Evolutionary conservation across 495 filamentous ascomycete genomes (phyloP).

Genomic region (Penicillium malachiteum): DNA sequence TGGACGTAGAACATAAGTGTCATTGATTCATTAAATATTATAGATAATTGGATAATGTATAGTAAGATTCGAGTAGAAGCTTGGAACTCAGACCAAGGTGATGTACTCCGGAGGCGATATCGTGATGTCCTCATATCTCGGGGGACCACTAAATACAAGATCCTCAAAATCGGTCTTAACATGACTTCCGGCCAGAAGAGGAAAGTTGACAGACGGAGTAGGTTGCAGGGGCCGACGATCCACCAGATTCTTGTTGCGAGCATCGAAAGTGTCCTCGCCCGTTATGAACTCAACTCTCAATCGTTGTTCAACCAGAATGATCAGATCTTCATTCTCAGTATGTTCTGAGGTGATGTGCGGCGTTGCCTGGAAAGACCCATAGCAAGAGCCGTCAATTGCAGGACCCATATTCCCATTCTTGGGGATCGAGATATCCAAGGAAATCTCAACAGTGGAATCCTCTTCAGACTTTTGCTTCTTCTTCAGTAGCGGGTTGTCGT

Average conservation of each 20-base stretch:
- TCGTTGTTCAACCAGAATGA: background rate
- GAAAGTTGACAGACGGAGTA: background rate
- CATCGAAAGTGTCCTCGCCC: background rate
- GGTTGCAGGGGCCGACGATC: background rate
- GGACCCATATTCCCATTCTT: background rate
- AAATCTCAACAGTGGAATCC: background rate
- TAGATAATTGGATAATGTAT: background rate
- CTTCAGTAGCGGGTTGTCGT: background rate
- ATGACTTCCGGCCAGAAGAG: background rate
- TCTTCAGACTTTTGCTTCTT: background rate
- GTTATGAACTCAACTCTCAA: background rate
- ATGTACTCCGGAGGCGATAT: conserved; percentile 2
- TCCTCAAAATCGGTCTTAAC: conserved; percentile 1
- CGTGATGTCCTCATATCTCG: conserved; percentile 1
- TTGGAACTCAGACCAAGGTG: background rate
- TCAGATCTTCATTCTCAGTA: background rate
- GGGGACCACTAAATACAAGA: background rate
- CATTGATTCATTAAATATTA: background rate
- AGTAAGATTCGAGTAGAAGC: background rate
- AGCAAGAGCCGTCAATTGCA: background rate
- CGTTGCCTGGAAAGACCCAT: background rate
- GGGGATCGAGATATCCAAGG: background rate
- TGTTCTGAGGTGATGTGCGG: background rate
- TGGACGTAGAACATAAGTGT: background rate
- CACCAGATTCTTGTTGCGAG: background rate